Conservation (phyloP, 768 basidiomycete species). For the Gautieria morchelliformis region DNA sequence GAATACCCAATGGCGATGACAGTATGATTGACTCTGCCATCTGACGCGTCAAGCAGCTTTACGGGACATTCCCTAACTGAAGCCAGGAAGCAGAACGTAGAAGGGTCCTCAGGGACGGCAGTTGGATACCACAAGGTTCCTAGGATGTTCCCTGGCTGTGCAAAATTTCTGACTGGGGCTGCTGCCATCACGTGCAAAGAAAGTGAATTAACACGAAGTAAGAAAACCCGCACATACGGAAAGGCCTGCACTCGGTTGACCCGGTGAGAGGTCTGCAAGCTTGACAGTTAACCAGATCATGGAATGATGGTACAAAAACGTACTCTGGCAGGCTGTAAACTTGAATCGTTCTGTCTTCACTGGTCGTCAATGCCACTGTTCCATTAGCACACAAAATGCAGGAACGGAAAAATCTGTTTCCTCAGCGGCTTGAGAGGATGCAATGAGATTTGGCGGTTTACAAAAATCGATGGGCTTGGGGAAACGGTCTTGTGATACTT, state of each 20-base stretch:
- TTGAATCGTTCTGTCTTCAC: constrained; percentile 62
- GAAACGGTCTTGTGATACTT: not conserved
- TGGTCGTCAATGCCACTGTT: constrained; percentile 52
- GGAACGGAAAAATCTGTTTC: not conserved
- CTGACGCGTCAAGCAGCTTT: constrained; percentile 69
- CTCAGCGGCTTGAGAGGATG: not conserved
- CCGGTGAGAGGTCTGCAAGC: no score
- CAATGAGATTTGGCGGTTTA: not conserved
- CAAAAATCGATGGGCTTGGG: not conserved
- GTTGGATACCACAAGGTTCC: constrained; percentile 82
- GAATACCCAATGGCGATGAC: not conserved
- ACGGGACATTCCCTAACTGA: constrained; percentile 82
- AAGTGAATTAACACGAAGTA: not conserved
- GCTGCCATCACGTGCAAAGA: constrained; percentile 9
- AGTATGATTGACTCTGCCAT: constrained; percentile 48
- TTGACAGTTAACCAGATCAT: no score
- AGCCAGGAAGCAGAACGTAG: constrained; percentile 73
- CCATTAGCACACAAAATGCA: constrained; percentile 50
- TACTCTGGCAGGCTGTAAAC: constrained; percentile 31
- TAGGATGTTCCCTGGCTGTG: constrained; percentile 62
- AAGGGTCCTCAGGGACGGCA: constrained; percentile 46
- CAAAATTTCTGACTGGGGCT: constrained; percentile 16
- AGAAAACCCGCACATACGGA: constrained; percentile 2
- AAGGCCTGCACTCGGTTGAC: constrained; percentile 15
- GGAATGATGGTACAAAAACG: no score